A percentile compares a stretch with the other conserved stretches of the same genome.
Conservation (phyloP, 2,329 filamentous ascomycete species). For the Arthrinium phaeospermum region DNA sequence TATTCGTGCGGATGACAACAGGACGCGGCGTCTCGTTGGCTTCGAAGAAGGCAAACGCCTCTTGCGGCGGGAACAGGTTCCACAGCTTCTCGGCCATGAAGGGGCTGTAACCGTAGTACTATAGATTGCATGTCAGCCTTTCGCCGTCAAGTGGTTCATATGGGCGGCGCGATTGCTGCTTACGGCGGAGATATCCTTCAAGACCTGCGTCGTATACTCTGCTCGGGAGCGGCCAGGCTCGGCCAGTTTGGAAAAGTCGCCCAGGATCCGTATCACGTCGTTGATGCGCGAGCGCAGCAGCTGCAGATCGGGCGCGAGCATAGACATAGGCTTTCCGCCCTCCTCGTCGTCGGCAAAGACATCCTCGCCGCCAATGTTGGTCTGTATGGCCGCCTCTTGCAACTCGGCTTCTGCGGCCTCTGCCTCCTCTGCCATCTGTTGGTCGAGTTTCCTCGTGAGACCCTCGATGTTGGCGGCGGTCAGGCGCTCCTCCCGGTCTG, state of each 20-base stretch:
- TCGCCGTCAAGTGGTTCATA: background rate
- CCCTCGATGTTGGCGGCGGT: conserved; percentile 97
- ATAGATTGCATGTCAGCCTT: background rate
- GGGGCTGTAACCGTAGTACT: conserved; percentile 92
- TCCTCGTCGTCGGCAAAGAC: conserved; percentile 63
- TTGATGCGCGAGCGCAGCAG: conserved; percentile 87
- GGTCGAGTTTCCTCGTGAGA: conserved; percentile 83
- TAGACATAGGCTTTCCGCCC: conserved; percentile 62
- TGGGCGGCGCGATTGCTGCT: background rate
- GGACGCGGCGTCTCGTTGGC: conserved; percentile 95
- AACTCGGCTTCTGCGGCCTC: conserved; percentile 86
- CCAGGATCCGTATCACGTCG: conserved; percentile 89
- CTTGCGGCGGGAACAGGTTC: conserved; percentile 87
- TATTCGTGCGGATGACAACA: conserved; percentile 96
- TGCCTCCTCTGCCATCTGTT: conserved; percentile 76
- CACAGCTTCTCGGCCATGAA: conserved; percentile 97
- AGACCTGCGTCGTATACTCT: conserved; percentile 85
- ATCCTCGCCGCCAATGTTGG: conserved; percentile 84
- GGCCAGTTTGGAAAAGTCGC: conserved; percentile 82
- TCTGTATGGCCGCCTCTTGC: conserved; percentile 84
- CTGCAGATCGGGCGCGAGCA: conserved; percentile 88
- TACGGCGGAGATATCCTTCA: conserved; percentile 84
- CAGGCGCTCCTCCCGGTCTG: conserved; percentile 86
- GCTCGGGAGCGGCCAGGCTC: conserved; percentile 82
- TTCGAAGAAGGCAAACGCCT: conserved; percentile 98